Conservation (phyloP, 2,329 filamentous ascomycete species). For the Coleophoma eucalyptorum region DNA sequence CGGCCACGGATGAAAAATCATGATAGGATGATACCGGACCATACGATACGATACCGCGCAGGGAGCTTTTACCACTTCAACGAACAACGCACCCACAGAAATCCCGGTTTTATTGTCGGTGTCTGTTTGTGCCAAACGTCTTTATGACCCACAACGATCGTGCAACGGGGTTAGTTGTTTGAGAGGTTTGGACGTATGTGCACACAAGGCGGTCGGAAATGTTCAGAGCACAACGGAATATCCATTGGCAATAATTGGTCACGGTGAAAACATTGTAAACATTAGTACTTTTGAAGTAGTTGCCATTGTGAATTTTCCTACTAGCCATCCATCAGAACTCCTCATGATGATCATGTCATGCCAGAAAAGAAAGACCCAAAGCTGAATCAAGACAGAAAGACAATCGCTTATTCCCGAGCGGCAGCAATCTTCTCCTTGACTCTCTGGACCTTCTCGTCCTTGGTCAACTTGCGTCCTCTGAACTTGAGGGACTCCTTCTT, state of each 20-base stretch:
- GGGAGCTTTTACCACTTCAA: no score
- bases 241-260: no score
- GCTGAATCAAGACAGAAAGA: slow-evolving; percentile 7
- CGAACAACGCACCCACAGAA: no score
- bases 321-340: slow-evolving; percentile 9
- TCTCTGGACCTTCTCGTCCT: slow-evolving; percentile 76
- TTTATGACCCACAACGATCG: no score
- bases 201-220: neutral
- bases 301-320: neutral
- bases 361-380: neutral
- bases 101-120: no score
- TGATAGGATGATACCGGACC: no score
- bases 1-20: no score
- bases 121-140: no score
- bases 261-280: neutral
- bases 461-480: slow-evolving; percentile 72
- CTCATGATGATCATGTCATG: slow-evolving; percentile 10
- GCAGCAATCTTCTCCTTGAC: slow-evolving; percentile 90
- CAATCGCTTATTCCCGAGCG: slow-evolving; percentile 48
- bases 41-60: no score
- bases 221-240: neutral
- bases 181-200: no score
- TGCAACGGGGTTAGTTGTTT: no score
- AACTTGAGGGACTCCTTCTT: slow-evolving; percentile 94
- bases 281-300: neutral